Percentiles rank a stretch among this genome's conserved stretches.
Conservation (phyloP, 768 basidiomycete species). For the Calocybe indica region DNA sequence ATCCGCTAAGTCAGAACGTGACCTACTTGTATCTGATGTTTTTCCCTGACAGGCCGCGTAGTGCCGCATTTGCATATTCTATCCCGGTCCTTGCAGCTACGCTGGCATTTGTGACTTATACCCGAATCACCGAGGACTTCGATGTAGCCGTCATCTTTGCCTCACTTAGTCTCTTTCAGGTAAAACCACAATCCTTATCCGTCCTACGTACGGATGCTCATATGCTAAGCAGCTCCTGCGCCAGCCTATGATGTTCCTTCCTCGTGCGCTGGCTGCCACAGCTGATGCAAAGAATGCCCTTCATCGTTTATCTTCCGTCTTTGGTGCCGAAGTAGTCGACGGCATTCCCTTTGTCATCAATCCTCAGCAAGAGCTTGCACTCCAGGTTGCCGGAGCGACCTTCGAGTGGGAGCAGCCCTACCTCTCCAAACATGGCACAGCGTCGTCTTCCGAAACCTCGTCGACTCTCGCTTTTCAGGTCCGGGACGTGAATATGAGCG, state of each 20-base stretch:
- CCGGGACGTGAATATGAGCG: conserved; percentile 39
- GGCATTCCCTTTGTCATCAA: conserved; percentile 38
- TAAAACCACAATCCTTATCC: conserved; percentile 10
- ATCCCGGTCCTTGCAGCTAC: conserved; percentile 62
- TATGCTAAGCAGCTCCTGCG: conserved; percentile 42
- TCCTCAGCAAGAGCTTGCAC: conserved; percentile 36
- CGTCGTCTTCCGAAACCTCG: conserved; percentile 8
- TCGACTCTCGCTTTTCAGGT: conserved; percentile 39
- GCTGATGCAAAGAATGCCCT: conserved; percentile 64
- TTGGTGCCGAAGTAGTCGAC: conserved; percentile 47
- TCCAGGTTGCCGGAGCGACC: conserved; percentile 45
- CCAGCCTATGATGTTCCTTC: conserved; percentile 65
- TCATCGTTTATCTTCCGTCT: conserved; percentile 41
- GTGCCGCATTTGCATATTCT: conserved; percentile 49
- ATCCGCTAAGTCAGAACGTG: conserved; percentile 47
- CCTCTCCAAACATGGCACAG: conserved; percentile 9
- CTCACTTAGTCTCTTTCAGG: conserved; percentile 53
- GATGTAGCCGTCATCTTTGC: conserved; percentile 67
- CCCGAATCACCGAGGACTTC: conserved; percentile 43
- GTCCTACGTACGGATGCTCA: not conserved
- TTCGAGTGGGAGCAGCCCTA: conserved; percentile 56
- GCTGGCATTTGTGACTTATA: conserved; percentile 63
- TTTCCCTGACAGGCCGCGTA: conserved; percentile 17
- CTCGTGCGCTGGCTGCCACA: conserved; percentile 53
- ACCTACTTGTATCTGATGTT: not conserved